phyloP scores from a whole-genome alignment of 2,329 filamentous ascomycete genomes.

The Botryosphaeria dothidea region DNA sequence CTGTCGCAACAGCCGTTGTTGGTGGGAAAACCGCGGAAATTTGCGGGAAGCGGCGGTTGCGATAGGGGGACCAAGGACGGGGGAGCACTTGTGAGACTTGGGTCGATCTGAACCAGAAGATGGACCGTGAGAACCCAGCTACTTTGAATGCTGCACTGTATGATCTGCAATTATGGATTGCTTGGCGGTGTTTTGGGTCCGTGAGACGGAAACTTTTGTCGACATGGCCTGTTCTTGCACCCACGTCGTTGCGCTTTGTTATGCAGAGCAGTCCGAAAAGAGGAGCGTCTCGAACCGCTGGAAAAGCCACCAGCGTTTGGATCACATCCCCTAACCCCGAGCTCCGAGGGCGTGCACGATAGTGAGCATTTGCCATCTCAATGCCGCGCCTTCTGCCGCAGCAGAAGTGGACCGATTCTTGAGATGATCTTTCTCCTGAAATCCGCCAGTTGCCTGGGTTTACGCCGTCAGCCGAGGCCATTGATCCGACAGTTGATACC shows the following conservation, averaged over 20 bases:
- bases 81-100: background rate
- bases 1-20: background rate
- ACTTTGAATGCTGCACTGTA: background rate
- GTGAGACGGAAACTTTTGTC: background rate
- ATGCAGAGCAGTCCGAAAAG: background rate
- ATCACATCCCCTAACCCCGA: background rate
- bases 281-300: no score
- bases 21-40: background rate
- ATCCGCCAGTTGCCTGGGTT: background rate
- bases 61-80: background rate
- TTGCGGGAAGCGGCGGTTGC: background rate
- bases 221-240: background rate
- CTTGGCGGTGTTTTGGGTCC: background rate
- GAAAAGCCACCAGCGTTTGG: background rate
- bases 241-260: background rate
- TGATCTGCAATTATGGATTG: background rate
- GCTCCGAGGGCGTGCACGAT: background rate
- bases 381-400: background rate
- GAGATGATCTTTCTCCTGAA: background rate
- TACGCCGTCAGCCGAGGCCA: no score
- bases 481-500: no score
- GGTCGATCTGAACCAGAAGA: background rate
- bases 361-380: background rate
- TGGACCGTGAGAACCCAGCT: background rate
- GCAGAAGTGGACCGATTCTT: background rate